Base-by-base conservation (phyloP, 768 basidiomycete genomes). In the Rhodocollybia butyracea region DNA sequence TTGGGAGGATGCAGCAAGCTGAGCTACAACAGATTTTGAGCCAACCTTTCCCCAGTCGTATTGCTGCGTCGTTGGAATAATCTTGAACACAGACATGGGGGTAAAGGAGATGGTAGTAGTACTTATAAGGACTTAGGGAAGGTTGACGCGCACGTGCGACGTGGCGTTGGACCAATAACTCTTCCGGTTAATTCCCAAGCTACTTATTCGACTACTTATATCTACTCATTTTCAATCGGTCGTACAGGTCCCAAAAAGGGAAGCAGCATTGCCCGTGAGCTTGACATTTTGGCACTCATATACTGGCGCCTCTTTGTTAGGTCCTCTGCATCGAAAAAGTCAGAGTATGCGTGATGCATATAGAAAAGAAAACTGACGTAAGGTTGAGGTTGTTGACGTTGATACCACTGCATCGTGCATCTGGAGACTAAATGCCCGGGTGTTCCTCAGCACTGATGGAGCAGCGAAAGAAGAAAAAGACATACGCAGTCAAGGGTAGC, bases 31-130 rank as follows among this genome's bases (percentile, higher is more conserved):
- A 59, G 91, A 91, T 17, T 75, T 74, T 12, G 71, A 73, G 3
- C 96, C 96, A 15, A 82, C 73, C 75, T 91, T 94, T 19, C 96
- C 96, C 96, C 96, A 99, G 66, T 94, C 92, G 67, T 98, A 98
- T 58, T 85, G 80, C 67, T 98, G 94, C 1, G 84, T 82, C 6
- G 92, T 95, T 2, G 93, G 91, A 4, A 77, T 63, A 63, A 98
- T 80, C 69, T 87, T 89, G 75, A 97, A 94, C 15, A 93, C 84
- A 1, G 72, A 60, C 10, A 15, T 27, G n/a, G 43, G 7, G 26
- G 17, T 2, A 17, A 17, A 40, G 21, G n/a, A 45, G 26, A 24
- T 42, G 13, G 21, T 22, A 42, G 41, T 40, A 11, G 12, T 1
- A 21, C 6, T 40, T 0, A 3, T 13, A 7, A n/a, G 17, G 11